Conservation (phyloP, 1,139 yeast genomes). For the Diutina rugosa region DNA sequence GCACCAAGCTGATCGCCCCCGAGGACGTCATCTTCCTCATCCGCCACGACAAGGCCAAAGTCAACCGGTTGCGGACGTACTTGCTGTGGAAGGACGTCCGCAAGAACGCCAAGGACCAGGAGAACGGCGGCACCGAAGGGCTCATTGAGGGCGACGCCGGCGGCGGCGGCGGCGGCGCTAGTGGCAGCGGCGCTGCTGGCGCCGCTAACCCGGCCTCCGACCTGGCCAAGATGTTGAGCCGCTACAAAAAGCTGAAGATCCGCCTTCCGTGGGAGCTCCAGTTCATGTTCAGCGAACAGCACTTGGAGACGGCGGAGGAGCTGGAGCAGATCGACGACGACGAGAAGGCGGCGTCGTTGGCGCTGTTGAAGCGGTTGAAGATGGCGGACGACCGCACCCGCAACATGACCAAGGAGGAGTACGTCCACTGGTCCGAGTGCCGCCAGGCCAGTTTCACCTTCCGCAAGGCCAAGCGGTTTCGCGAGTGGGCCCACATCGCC, state of each 20-base stretch:
- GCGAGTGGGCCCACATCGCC: conserved; percentile 92
- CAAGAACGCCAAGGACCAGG: conserved; percentile 94
- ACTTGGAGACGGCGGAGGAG: conserved; percentile 69
- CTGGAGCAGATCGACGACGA: conserved; percentile 76
- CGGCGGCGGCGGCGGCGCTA: conserved; percentile 13
- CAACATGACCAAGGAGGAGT: conserved; percentile 92
- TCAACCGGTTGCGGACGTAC: conserved; percentile 78
- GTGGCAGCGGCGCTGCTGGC: conserved; percentile 16
- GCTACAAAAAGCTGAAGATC: conserved; percentile 67
- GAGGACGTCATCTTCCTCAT: conserved; percentile 90
- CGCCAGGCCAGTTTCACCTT: conserved; percentile 95
- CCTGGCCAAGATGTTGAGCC: conserved; percentile 47
- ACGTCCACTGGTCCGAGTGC: conserved; percentile 98
- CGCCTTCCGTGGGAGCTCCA: conserved; percentile 93
- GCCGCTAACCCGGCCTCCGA: conserved; percentile 23
- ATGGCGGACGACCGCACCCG: conserved; percentile 90
- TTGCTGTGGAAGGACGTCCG: conserved; percentile 96
- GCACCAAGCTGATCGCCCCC: conserved; percentile 75
- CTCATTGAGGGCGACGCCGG: conserved; percentile 28
- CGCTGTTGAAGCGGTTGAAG: conserved; percentile 76
- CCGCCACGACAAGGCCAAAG: conserved; percentile 91
- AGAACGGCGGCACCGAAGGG: conserved; percentile 62
- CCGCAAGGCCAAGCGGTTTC: conserved; percentile 79
- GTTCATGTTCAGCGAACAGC: conserved; percentile 87
- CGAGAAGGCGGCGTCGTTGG: conserved; percentile 79